A percentile compares a stretch with the other conserved stretches of the same genome.
phyloP scores from a whole-genome alignment of 2,329 filamentous ascomycete species.

The Paraphaeosphaeria minitans region DNA sequence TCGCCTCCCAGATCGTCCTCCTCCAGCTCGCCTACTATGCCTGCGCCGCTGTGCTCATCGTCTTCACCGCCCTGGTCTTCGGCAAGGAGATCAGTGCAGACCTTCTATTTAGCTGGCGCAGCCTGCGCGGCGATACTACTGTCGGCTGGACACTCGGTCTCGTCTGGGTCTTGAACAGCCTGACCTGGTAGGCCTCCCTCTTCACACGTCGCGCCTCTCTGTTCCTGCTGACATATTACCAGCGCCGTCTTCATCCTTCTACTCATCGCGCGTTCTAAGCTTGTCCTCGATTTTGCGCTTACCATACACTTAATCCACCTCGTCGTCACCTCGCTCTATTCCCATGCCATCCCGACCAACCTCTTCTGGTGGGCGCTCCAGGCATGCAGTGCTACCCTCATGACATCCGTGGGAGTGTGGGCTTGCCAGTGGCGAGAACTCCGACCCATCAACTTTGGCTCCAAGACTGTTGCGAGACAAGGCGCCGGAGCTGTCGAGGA shows the following conservation, averaged over 20 bases:
- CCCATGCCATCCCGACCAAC: slow-evolving; percentile 74
- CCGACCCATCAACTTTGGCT: slow-evolving; percentile 84
- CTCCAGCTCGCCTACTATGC: slow-evolving; percentile 70
- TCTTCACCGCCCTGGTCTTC: slow-evolving; percentile 71
- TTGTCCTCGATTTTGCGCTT: slow-evolving; percentile 91
- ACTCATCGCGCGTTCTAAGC: slow-evolving; percentile 85
- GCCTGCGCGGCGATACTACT: slow-evolving; percentile 69
- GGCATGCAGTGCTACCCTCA: slow-evolving; percentile 63
- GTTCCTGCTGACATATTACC: slow-evolving; percentile 21
- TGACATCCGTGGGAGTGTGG: slow-evolving; percentile 81
- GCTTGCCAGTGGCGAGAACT: slow-evolving; percentile 90
- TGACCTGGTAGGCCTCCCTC: slow-evolving; percentile 62
- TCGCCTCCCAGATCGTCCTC: slow-evolving; percentile 68
- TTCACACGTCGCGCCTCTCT: not conserved
- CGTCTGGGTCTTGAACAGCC: slow-evolving; percentile 69
- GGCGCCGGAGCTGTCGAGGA: slow-evolving; percentile 30
- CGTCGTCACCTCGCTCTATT: slow-evolving; percentile 77
- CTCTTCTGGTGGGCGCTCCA: slow-evolving; percentile 85
- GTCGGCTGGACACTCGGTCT: slow-evolving; percentile 71
- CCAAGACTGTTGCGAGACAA: slow-evolving; percentile 47
- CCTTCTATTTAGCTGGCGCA: slow-evolving; percentile 67
- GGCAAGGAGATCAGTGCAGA: slow-evolving; percentile 64
- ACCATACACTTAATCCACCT: slow-evolving; percentile 87
- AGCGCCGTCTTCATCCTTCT: slow-evolving; percentile 85
- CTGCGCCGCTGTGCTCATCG: slow-evolving; percentile 64